These are phyloP conservation scores for Saccharomycopsis oosterbeekiorum DNA, from an alignment of 805 yeast species.

Conservation along the genomic window DNA sequence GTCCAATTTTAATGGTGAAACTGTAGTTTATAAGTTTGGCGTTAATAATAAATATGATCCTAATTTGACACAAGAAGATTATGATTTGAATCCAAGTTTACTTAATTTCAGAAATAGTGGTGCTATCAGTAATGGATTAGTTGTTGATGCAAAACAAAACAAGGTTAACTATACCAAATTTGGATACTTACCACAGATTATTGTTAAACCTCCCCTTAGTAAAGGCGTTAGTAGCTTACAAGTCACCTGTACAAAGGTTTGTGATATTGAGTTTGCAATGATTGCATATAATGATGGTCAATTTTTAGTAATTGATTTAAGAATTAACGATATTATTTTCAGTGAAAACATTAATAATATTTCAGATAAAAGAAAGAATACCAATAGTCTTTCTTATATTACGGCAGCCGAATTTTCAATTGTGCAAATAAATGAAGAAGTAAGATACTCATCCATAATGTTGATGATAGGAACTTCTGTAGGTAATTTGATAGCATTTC, in stretches of 20 bases:
- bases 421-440: conserved; percentile 56
- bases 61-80: conserved; percentile 21
- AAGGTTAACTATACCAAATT: conserved; percentile 40
- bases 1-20: conserved; percentile 60
- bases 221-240: conserved; percentile 27
- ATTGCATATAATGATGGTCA: conserved; percentile 72
- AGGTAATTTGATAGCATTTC: conserved; percentile 62
- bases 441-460: conserved; percentile 54
- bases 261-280: conserved; percentile 69
- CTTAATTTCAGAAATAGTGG: background rate
- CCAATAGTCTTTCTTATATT: conserved; percentile 26
- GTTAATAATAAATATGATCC: conserved; percentile 38
- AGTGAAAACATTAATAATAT: conserved; percentile 28
- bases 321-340: conserved; percentile 58
- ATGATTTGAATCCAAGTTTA: conserved; percentile 11
- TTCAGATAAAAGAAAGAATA: conserved; percentile 21
- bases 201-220: conserved; percentile 29
- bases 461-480: conserved; percentile 65
- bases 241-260: conserved; percentile 55
- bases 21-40: conserved; percentile 64
- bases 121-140: conserved; percentile 6
- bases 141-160: conserved; percentile 18
- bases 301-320: conserved; percentile 61
- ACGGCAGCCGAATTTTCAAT: conserved; percentile 67
- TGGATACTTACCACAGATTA: conserved; percentile 52